Evolutionary conservation across 1,284 basidiomycete species (phyloP).

Genomic region (Anthracocystis setariae): DNA sequence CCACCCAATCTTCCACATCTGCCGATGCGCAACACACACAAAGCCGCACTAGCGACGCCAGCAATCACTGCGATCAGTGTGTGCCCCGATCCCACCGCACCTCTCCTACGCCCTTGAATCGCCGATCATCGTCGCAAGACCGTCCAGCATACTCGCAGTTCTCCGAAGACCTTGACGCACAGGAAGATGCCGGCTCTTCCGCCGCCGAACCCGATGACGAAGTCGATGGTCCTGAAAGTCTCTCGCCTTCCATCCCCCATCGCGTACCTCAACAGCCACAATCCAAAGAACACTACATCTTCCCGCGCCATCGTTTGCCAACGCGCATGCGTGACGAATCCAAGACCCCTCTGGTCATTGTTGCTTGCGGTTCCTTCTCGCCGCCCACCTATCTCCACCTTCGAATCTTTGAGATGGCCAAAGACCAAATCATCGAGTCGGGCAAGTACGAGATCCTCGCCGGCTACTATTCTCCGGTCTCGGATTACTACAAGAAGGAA

Average conservation of each 20-base stretch:
- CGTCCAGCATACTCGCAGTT: constrained; percentile 49
- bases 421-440: constrained; percentile 90
- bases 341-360: constrained; percentile 67
- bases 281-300: constrained; percentile 60
- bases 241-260: constrained; percentile 12
- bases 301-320: constrained; percentile 64
- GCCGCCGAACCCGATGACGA: constrained; percentile 54
- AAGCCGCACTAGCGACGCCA: too few relatives aligned
- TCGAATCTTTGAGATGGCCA: constrained; percentile 98
- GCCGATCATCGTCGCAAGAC: constrained; percentile 9
- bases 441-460: constrained; percentile 92
- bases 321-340: constrained; percentile 63
- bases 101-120: background rate
- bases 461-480: constrained; percentile 90
- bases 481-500: constrained; percentile 67
- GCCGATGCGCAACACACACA: background rate
- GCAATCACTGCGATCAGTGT: background rate
- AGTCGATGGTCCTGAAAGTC: constrained; percentile 42
- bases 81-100: constrained; percentile 5
- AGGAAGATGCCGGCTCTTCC: constrained; percentile 42
- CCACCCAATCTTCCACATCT: constrained; percentile 7
- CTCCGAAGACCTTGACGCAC: constrained; percentile 43
- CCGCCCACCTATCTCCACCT: constrained; percentile 73
- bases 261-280: constrained; percentile 55
- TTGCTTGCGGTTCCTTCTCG: constrained; percentile 73